phyloP scores from a whole-genome alignment of 495 filamentous ascomycete species.

The Cladorrhinum samala region DNA sequence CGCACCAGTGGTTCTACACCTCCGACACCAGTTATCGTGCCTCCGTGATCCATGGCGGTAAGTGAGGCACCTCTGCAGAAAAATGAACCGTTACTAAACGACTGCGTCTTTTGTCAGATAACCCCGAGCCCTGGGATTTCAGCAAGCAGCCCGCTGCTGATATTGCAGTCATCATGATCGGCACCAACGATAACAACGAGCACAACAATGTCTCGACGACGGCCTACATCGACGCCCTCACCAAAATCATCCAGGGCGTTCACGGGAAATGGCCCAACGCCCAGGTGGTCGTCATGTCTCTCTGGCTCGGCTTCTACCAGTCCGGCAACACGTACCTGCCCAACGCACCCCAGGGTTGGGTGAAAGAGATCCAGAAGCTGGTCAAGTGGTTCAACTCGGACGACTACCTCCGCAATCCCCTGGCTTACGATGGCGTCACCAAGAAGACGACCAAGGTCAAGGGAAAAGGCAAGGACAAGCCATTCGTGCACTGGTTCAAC shows the following conservation, averaged over 20 bases:
- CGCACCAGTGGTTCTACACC: conserved; percentile 61
- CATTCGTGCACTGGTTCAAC: conserved; percentile 64
- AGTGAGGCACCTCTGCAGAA: not conserved
- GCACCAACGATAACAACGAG: conserved; percentile 59
- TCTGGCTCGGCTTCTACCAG: conserved; percentile 55
- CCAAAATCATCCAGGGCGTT: conserved; percentile 53
- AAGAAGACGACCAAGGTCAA: conserved; percentile 31
- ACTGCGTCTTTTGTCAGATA: conserved; percentile 22
- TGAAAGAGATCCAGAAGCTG: conserved; percentile 48
- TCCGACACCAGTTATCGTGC: conserved; percentile 54
- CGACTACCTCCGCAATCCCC: conserved; percentile 36
- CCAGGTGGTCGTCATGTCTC: conserved; percentile 59
- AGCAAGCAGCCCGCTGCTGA: conserved; percentile 53
- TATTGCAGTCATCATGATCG: conserved; percentile 61
- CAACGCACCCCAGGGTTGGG: conserved; percentile 39
- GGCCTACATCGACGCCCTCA: conserved; percentile 51
- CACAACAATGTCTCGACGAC: conserved; percentile 51
- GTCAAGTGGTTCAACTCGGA: conserved; percentile 52
- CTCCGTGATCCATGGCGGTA: conserved; percentile 43
- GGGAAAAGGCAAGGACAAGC: conserved; percentile 26
- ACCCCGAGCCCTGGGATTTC: conserved; percentile 57
- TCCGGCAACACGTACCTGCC: conserved; percentile 50
- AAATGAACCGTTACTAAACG: not conserved
- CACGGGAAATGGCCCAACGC: conserved; percentile 58
- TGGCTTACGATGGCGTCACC: conserved; percentile 39